Evolutionary conservation across 108 stramenopile species (phyloP).

Genomic region (Aurantiochytrium sp.): DNA sequence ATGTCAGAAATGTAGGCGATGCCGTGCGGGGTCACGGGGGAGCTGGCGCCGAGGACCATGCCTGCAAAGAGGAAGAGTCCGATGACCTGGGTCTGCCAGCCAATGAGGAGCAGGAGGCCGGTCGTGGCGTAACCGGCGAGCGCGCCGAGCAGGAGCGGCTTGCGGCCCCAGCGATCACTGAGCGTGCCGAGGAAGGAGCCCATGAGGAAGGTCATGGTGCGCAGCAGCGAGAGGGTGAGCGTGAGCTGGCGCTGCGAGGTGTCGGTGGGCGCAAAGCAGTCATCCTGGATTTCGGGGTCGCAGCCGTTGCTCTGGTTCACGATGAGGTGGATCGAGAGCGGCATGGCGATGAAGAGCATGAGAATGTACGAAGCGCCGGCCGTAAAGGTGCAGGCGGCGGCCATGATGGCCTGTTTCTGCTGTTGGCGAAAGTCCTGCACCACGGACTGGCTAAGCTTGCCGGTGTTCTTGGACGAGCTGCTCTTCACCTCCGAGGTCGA

Average conservation of each 20-base stretch:
- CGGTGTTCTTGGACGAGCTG: background rate
- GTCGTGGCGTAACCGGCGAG: background rate
- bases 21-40: background rate
- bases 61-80: background rate
- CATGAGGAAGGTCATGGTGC: background rate
- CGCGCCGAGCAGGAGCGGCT: background rate
- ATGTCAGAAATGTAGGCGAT: slow-evolving; percentile 9
- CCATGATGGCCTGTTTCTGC: background rate
- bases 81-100: background rate
- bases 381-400: background rate
- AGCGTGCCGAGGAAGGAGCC: background rate
- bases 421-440: background rate
- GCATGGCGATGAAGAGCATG: slow-evolving; percentile 14
- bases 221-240: background rate
- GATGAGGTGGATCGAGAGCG: background rate
- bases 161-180: background rate
- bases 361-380: slow-evolving; percentile 2
- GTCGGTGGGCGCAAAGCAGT: slow-evolving; percentile 11
- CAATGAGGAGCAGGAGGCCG: background rate
- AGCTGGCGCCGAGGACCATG: background rate
- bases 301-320: slow-evolving; percentile 4
- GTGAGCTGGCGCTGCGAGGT: background rate
- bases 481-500: background rate
- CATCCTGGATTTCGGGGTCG: background rate
- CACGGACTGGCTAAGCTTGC: background rate